Conservation (phyloP, 768 basidiomycete species). For the Fibroporia radiculosa region DNA sequence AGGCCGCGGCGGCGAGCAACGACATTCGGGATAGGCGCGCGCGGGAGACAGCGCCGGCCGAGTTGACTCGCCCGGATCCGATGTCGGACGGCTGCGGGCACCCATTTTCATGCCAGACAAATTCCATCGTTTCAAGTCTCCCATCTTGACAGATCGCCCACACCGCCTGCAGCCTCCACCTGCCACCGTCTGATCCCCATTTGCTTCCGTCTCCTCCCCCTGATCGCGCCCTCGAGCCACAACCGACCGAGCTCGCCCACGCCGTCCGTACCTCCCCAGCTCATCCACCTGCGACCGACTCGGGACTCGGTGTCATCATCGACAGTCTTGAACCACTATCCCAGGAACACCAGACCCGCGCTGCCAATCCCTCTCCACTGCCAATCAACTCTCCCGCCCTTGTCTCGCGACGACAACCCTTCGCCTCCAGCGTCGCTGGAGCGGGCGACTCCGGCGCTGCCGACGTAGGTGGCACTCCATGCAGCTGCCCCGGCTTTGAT, state of each 20-base stretch:
- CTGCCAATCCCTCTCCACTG: no score
- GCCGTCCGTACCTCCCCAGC: not conserved
- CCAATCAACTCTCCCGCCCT: no score
- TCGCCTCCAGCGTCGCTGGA: no score
- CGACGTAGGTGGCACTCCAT: no score
- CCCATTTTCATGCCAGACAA: conserved; percentile 2
- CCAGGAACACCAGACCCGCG: no score
- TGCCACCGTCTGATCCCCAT: not conserved
- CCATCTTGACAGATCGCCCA: not conserved
- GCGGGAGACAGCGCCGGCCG: not conserved
- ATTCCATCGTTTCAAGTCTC: not conserved
- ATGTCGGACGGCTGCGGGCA: not conserved
- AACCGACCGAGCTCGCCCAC: not conserved
- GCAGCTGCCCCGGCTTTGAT: no score
- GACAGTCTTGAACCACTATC: no score
- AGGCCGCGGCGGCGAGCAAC: conserved; percentile 2
- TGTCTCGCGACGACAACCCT: no score
- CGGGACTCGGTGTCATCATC: no score
- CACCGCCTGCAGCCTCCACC: not conserved
- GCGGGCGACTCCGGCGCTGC: no score
- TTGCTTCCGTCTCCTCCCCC: not conserved
- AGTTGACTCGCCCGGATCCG: conserved; percentile 5
- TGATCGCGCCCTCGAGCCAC: not conserved
- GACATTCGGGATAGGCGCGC: not conserved
- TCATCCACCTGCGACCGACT: no score